Conservation (phyloP, 345 rosid species). For the Euphorbia lathyris region DNA sequence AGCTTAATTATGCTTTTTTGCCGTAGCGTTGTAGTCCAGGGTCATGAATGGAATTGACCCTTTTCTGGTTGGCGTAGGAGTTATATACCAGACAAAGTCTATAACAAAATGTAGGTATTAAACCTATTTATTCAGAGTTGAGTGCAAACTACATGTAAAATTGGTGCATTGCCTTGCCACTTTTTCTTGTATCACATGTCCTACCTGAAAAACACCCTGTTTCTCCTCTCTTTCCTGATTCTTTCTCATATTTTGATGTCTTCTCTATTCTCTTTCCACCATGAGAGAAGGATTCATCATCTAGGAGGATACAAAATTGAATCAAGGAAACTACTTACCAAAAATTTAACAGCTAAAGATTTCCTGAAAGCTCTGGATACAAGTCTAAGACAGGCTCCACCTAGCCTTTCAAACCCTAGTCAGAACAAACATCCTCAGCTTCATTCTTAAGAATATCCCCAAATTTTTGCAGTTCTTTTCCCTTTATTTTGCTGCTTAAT, state of each 20-base stretch:
- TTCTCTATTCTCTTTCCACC: constrained; percentile 22
- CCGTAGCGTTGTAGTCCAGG: too few species aligned
- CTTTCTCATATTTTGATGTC: constrained; percentile 23
- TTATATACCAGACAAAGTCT: constrained; percentile 2
- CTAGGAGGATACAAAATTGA: constrained; percentile 21
- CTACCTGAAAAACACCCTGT: constrained; percentile 12
- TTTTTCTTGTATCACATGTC: constrained; percentile 5
- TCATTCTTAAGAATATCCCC: constrained; percentile 11
- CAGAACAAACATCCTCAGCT: constrained; percentile 39
- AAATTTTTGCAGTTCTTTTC: constrained; percentile 9
- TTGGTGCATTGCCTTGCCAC: constrained; percentile 10
- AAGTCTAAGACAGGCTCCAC: constrained; percentile 46
- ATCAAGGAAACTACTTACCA: constrained; percentile 36
- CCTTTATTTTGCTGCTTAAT: not conserved
- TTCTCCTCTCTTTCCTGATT: constrained; percentile 23
- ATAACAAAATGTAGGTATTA: not conserved
- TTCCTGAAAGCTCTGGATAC: constrained; percentile 35
- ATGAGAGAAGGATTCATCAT: constrained; percentile 17
- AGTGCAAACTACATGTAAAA: constrained; percentile 6
- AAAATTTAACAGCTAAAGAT: constrained; percentile 28
- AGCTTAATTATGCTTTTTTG: too few species aligned
- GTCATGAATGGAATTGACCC: too few species aligned
- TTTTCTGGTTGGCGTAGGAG: constrained; percentile 4
- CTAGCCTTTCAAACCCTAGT: constrained; percentile 49
- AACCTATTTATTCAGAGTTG: constrained; percentile 21